Conservation (phyloP, 1,284 basidiomycete genomes). For the Lignosus rhinocerotis region DNA sequence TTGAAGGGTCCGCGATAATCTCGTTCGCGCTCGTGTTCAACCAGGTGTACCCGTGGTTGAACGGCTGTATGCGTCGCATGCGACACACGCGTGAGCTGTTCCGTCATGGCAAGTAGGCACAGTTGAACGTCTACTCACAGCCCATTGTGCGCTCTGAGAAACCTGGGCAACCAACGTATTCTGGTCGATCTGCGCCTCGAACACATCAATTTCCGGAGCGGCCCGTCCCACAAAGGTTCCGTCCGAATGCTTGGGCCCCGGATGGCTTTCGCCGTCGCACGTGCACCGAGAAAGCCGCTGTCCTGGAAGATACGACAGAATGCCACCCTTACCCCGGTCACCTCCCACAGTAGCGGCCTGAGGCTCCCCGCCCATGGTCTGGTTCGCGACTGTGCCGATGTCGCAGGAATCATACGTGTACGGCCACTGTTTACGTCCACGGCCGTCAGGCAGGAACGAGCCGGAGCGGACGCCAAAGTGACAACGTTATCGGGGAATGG, state of each 20-base stretch:
- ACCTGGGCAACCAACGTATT: slow-evolving; percentile 50
- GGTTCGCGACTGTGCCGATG: slow-evolving; percentile 61
- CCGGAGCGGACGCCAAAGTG: background rate
- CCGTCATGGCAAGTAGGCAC: slow-evolving; percentile 14
- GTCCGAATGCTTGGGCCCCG: slow-evolving; percentile 59
- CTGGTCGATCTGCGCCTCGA: slow-evolving; percentile 65
- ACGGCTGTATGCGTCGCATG: slow-evolving; percentile 44
- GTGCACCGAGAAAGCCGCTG: slow-evolving; percentile 79
- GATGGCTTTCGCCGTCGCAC: slow-evolving; percentile 67
- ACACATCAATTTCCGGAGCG: slow-evolving; percentile 78
- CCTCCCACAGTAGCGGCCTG: slow-evolving; percentile 43
- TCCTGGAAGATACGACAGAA: slow-evolving; percentile 74
- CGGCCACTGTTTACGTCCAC: slow-evolving; percentile 52
- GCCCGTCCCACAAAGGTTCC: slow-evolving; percentile 70
- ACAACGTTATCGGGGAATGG: background rate
- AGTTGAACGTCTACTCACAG: slow-evolving; percentile 37
- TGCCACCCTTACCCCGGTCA: slow-evolving; percentile 36
- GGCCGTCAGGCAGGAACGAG: background rate
- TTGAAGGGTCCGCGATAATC: slow-evolving; percentile 47
- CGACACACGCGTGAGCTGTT: background rate
- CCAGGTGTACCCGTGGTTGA: slow-evolving; percentile 59
- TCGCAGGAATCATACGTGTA: slow-evolving; percentile 80
- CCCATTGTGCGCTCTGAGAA: slow-evolving; percentile 67
- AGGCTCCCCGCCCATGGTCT: slow-evolving; percentile 43
- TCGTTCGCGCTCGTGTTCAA: slow-evolving; percentile 48